Evolutionary conservation across 2,329 filamentous ascomycete genomes (phyloP).

Genomic region (Pyricularia sp.): DNA sequence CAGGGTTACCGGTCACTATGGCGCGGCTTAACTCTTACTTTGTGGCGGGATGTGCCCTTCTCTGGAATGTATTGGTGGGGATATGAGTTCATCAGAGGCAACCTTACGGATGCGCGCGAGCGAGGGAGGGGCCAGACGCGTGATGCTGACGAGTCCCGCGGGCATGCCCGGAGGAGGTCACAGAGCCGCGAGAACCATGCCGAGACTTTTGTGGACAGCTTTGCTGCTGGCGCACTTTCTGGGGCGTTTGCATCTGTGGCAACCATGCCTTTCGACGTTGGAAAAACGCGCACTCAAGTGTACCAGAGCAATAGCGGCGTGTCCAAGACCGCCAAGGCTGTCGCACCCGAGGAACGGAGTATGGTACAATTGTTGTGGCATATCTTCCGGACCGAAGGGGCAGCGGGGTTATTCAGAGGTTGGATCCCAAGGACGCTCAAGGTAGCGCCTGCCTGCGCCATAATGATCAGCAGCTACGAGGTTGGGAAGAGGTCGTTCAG

Average conservation of each 20-base stretch:
- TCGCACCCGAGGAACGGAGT: conserved; percentile 56
- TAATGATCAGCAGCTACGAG: conserved; percentile 98
- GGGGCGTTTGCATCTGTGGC: conserved; percentile 76
- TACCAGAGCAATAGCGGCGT: conserved; percentile 41
- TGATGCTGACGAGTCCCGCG: conserved; percentile 23
- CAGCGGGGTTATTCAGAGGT: conserved; percentile 71
- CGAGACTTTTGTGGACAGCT: conserved; percentile 77
- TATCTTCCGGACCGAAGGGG: conserved; percentile 78
- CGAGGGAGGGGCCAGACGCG: conserved; percentile 28
- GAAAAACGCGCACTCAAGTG: conserved; percentile 89
- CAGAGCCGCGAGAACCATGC: conserved; percentile 57
- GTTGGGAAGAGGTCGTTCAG: conserved; percentile 82
- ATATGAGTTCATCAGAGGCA: conserved; percentile 71
- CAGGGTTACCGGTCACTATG: conserved; percentile 76
- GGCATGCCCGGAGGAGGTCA: conserved; percentile 35
- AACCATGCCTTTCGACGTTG: conserved; percentile 93
- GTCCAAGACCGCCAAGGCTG: conserved; percentile 19
- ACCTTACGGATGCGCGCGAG: conserved; percentile 56
- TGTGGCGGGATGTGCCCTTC: conserved; percentile 96
- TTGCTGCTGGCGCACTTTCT: conserved; percentile 70
- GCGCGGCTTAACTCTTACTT: conserved; percentile 77
- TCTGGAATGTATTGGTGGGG: conserved; percentile 98
- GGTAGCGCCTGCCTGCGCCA: conserved; percentile 90
- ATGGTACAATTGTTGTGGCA: conserved; percentile 81
- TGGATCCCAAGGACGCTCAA: conserved; percentile 89